phyloP scores from a whole-genome alignment of 225 moss, liverwort and hornwort genomes.

The Neckera pumila region DNA sequence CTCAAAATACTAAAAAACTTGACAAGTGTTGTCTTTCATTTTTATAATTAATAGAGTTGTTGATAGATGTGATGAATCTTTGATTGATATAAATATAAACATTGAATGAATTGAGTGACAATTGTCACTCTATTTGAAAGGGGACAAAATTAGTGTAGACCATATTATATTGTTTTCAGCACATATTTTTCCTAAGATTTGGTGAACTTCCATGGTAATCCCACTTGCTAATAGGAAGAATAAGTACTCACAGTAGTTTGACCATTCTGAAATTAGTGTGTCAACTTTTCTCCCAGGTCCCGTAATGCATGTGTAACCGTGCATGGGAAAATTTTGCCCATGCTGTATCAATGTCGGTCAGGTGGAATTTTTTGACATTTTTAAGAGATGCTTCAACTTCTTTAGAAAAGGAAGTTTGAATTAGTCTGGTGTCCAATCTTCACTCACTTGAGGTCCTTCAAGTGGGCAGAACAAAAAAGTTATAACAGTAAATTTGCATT shows the following conservation, averaged over 20 bases:
- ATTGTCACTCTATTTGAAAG: too few species aligned
- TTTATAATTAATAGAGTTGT: not conserved
- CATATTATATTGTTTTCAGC: not conserved
- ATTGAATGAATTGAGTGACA: not conserved
- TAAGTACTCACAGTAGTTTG: not conserved
- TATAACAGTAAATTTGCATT: not conserved
- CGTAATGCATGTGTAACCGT: too few species aligned
- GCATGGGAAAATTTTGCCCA: too few species aligned
- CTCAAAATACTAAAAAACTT: not conserved
- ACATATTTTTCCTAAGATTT: not conserved
- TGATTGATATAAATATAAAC: not conserved
- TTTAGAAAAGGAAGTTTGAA: not conserved
- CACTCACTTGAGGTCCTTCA: too few species aligned
- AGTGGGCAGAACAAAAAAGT: not conserved
- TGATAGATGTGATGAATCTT: not conserved
- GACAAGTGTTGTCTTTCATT: accelerated
- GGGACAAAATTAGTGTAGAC: not conserved
- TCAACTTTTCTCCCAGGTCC: not conserved
- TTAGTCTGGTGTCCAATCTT: not conserved
- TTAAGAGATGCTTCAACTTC: not conserved
- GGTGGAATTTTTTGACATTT: not conserved
- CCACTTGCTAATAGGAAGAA: too few species aligned
- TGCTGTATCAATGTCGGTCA: not conserved
- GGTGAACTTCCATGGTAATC: too few species aligned
- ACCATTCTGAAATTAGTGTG: not conserved